A percentile compares a stretch with the other conserved stretches of the same genome.
phyloP scores from a whole-genome alignment of 2,329 filamentous ascomycete genomes.

The Xenosphaeropsis pyriputrescens region DNA sequence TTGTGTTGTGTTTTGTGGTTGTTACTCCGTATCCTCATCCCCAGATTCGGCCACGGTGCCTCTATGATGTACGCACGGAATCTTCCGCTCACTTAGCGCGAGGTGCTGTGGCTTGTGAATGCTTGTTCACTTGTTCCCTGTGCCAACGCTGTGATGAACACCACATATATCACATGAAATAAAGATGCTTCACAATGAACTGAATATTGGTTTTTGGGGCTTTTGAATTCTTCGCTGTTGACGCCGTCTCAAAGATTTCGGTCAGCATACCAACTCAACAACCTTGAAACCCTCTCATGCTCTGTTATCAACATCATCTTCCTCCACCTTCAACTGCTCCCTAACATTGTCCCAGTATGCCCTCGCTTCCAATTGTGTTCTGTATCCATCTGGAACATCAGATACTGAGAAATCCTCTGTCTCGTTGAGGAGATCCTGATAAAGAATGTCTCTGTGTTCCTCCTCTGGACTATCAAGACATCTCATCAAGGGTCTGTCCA shows the following conservation, averaged over 20 bases:
- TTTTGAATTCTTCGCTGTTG: not conserved
- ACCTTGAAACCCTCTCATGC: too few species aligned
- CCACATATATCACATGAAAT: too few species aligned
- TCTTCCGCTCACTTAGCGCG: not conserved
- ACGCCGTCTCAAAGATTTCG: not conserved
- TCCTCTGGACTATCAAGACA: conserved; percentile 5
- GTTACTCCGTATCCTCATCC: too few species aligned
- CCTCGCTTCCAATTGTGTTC: conserved; percentile 5
- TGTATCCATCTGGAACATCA: not conserved
- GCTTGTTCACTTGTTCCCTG: too few species aligned
- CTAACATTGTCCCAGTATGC: conserved; percentile 10
- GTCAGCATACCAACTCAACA: not conserved
- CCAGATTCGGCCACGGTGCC: not conserved
- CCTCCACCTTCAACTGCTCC: conserved; percentile 4
- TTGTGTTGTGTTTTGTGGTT: too few species aligned
- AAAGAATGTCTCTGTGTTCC: not conserved
- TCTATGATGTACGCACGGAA: not conserved
- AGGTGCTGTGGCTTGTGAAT: too few species aligned
- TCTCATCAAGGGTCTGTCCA: conserved; percentile 5
- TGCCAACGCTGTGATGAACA: too few species aligned
- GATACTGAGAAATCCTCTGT: not conserved
- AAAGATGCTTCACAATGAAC: too few species aligned
- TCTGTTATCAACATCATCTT: conserved; percentile 1
- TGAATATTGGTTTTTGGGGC: too few species aligned
- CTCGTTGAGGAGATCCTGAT: conserved; percentile 5